A percentile compares a stretch with the other conserved stretches of the same genome.
These are phyloP conservation scores for Phytophthora cryptogea DNA, from an alignment of 352 stramenopile species.

Conservation along the genomic window DNA sequence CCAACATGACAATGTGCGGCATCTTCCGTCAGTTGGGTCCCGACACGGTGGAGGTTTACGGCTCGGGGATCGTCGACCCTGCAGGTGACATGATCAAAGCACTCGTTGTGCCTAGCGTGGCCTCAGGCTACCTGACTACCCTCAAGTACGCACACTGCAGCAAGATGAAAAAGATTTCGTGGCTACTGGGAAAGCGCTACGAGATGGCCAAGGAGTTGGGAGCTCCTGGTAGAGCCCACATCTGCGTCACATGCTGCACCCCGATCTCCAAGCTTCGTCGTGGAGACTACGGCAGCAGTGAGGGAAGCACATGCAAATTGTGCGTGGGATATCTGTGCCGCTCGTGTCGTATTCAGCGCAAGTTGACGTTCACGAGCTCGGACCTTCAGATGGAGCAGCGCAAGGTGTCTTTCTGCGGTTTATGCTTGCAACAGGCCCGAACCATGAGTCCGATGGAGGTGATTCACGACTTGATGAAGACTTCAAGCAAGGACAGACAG, in stretches of 20 bases:
- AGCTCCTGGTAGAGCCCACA: slow-evolving; percentile 10
- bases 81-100: slow-evolving; percentile 36
- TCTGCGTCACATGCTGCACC: slow-evolving; percentile 31
- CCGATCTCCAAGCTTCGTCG: slow-evolving; percentile 19
- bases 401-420: slow-evolving; percentile 32
- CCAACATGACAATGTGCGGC: slow-evolving; percentile 46
- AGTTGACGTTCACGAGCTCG: slow-evolving; percentile 26
- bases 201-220: slow-evolving; percentile 18
- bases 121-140: slow-evolving; percentile 13
- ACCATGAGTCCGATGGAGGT: slow-evolving; percentile 25
- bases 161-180: slow-evolving; percentile 40
- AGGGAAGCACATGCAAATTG: slow-evolving; percentile 34
- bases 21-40: slow-evolving; percentile 51
- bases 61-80: slow-evolving; percentile 36
- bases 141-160: slow-evolving; percentile 39
- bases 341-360: slow-evolving; percentile 40
- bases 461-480: slow-evolving; percentile 12
- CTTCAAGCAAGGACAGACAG: slow-evolving; percentile 1
- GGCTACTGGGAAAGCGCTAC: slow-evolving; percentile 26
- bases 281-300: slow-evolving; percentile 20
- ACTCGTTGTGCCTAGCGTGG: slow-evolving; percentile 22
- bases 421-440: slow-evolving; percentile 29
- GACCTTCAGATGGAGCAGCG: slow-evolving; percentile 29
- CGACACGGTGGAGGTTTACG: slow-evolving; percentile 51
- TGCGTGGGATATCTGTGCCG: slow-evolving; percentile 42